Percentiles rank a stretch among this genome's conserved stretches.
Conservation (phyloP, 257 asterid genomes). For the Anisodus tanguticus region DNA sequence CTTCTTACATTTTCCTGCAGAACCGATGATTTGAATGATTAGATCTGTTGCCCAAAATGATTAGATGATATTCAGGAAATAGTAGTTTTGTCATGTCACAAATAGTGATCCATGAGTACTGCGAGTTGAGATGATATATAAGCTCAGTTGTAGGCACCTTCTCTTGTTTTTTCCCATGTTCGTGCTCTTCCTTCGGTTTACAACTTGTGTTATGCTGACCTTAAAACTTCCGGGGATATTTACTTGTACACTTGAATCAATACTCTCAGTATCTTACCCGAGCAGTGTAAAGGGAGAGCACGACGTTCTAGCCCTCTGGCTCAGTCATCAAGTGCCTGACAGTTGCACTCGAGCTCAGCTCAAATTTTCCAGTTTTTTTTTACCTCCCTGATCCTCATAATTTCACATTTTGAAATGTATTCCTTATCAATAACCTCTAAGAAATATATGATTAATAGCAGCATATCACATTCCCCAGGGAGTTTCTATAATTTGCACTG, state of each 20-base stretch:
- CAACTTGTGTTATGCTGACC: not conserved
- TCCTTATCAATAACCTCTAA: not conserved
- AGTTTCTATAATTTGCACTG: not conserved
- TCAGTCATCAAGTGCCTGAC: not conserved
- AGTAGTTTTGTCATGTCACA: not conserved
- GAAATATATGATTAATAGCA: not conserved
- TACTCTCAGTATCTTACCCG: not conserved
- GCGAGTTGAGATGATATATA: not conserved
- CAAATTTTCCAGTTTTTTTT: not conserved
- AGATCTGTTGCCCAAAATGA: not conserved
- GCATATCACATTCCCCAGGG: not conserved
- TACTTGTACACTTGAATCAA: not conserved
- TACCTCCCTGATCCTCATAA: not conserved
- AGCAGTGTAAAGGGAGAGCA: not conserved
- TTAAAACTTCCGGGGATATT: not conserved
- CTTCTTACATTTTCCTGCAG: not conserved
- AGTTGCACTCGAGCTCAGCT: not conserved
- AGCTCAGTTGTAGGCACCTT: not conserved
- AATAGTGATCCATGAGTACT: not conserved
- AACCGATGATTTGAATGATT: not conserved
- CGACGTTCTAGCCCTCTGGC: not conserved
- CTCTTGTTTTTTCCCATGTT: not conserved
- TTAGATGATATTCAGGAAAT: not conserved
- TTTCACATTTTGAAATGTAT: not conserved
- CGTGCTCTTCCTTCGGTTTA: not conserved